A percentile compares a stretch with the other conserved stretches of the same genome.
These are phyloP conservation scores for Draba incana DNA, from an alignment of 345 rosid species.

Conservation along the genomic window DNA sequence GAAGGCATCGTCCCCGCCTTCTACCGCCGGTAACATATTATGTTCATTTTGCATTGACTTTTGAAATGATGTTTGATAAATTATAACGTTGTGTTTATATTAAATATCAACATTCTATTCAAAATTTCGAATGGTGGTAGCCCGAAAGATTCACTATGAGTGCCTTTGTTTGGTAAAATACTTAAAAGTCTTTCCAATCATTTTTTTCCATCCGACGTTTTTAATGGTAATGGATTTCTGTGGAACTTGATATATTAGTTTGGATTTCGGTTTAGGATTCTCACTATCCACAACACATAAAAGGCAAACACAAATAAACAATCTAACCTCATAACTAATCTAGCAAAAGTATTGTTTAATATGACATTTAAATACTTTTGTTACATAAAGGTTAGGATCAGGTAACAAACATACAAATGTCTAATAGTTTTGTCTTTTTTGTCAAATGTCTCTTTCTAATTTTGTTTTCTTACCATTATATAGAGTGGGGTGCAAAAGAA, in stretches of 20 bases:
- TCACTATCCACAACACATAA: no score
- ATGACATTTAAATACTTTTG: not conserved
- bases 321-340: not conserved
- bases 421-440: not conserved
- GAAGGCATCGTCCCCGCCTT: constrained; percentile 80
- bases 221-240: no score
- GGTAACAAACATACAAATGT: no score
- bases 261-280: no score
- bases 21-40: constrained; percentile 55
- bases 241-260: no score
- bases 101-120: not conserved
- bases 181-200: no score
- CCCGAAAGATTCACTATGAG: no score
- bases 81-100: not conserved
- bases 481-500: constrained; percentile 73
- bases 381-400: no score
- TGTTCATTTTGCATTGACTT: not conserved
- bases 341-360: not conserved
- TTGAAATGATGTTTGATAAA: not conserved
- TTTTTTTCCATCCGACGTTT: no score
- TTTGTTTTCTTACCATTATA: not conserved
- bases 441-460: not conserved
- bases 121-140: no score
- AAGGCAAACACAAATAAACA: not conserved
- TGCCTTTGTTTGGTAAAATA: no score